phyloP scores from a whole-genome alignment of 345 rosid species.

The Salix exigua region DNA sequence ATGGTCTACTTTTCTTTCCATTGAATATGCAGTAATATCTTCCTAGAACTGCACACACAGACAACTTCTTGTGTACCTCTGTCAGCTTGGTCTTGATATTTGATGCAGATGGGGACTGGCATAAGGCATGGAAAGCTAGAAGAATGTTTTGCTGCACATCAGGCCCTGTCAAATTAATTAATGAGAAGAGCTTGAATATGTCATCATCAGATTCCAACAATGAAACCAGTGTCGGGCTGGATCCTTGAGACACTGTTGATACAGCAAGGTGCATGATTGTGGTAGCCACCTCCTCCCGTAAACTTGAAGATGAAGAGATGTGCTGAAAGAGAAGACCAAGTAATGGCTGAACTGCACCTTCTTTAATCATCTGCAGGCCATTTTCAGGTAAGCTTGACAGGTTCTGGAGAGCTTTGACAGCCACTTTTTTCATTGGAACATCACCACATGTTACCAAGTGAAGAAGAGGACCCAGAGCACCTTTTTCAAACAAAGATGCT shows the following conservation, averaged over 20 bases:
- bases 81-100: slow-evolving; percentile 39
- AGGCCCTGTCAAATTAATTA: slow-evolving; percentile 46
- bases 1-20: not conserved
- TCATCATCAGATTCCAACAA: slow-evolving; percentile 57
- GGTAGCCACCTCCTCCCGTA: slow-evolving; percentile 53
- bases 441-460: slow-evolving; percentile 37
- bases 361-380: slow-evolving; percentile 58
- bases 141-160: slow-evolving; percentile 53
- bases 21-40: slow-evolving; percentile 2
- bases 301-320: slow-evolving; percentile 32
- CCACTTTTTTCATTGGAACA: slow-evolving; percentile 35
- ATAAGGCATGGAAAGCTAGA: slow-evolving; percentile 49
- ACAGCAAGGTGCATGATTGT: slow-evolving; percentile 53
- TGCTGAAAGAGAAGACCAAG: slow-evolving; percentile 47
- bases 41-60: not conserved
- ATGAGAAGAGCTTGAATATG: slow-evolving; percentile 46
- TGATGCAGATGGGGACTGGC: slow-evolving; percentile 50
- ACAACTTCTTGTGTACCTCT: slow-evolving; percentile 41
- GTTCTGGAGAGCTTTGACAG: slow-evolving; percentile 47
- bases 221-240: slow-evolving; percentile 28
- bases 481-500: slow-evolving; percentile 48
- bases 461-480: slow-evolving; percentile 51
- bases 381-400: slow-evolving; percentile 51
- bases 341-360: slow-evolving; percentile 49
- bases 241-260: slow-evolving; percentile 46